Conservation (phyloP, 306 rosid species). For the Hippophae gyantsensis region DNA sequence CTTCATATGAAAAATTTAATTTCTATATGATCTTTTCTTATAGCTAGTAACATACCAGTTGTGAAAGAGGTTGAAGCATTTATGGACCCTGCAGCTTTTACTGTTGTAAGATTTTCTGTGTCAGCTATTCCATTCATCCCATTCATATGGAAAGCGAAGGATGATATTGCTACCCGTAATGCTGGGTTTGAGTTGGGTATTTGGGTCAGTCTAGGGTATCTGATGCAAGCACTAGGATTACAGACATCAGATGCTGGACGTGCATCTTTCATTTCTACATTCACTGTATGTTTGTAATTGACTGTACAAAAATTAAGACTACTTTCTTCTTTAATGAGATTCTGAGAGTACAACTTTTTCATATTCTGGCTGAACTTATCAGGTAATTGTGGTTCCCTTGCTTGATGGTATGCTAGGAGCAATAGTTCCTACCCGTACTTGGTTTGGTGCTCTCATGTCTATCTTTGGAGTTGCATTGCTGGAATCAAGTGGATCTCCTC, state of each 20-base stretch:
- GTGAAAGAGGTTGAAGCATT: conserved; percentile 65
- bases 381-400: conserved; percentile 76
- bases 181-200: conserved; percentile 76
- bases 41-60: conserved; percentile 68
- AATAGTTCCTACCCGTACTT: conserved; percentile 48
- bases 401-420: conserved; percentile 75
- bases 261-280: conserved; percentile 54
- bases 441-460: conserved; percentile 68
- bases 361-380: conserved; percentile 19
- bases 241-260: conserved; percentile 76
- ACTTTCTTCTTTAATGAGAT: neutral
- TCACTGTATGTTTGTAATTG: conserved; percentile 40
- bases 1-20: neutral
- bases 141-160: conserved; percentile 37
- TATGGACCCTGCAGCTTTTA: conserved; percentile 60
- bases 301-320: no score
- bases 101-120: conserved; percentile 54
- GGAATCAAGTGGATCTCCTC: conserved; percentile 71
- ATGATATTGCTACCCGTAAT: conserved; percentile 38
- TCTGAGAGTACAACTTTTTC: conserved; percentile 9
- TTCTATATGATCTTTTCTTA: conserved; percentile 10
- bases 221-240: conserved; percentile 69
- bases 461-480: conserved; percentile 65
- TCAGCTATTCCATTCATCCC: conserved; percentile 64
- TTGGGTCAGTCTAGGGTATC: conserved; percentile 76